A percentile compares a stretch with the other conserved stretches of the same genome.
phyloP scores from a whole-genome alignment of 2,329 filamentous ascomycete species.

The Cladorrhinum sp. region DNA sequence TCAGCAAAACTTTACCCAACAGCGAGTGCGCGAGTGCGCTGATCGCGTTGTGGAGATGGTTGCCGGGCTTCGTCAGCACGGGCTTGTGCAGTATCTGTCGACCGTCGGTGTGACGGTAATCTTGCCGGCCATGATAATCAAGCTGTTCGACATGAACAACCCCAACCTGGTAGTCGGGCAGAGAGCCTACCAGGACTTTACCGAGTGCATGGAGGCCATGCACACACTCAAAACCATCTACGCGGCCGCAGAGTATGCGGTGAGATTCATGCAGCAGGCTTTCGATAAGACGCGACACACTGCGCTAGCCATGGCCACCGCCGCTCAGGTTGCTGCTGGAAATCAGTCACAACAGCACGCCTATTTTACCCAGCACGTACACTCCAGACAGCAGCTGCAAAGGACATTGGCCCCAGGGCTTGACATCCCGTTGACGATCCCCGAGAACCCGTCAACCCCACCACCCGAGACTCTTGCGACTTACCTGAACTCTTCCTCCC shows the following conservation, averaged over 20 bases:
- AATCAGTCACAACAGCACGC: background rate
- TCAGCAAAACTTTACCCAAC: conserved; percentile 76
- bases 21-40: conserved; percentile 79
- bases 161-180: conserved; percentile 67
- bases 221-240: conserved; percentile 85
- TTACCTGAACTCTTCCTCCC: background rate
- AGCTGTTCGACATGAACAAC: conserved; percentile 86
- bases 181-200: conserved; percentile 74
- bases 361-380: background rate
- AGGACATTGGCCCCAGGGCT: background rate
- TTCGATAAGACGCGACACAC: background rate
- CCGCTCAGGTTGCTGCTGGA: background rate
- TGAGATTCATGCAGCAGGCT: conserved; percentile 74
- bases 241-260: conserved; percentile 92
- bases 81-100: conserved; percentile 74
- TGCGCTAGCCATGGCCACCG: background rate
- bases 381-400: background rate
- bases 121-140: conserved; percentile 87
- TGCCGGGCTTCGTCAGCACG: conserved; percentile 66
- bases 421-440: background rate
- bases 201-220: conserved; percentile 92
- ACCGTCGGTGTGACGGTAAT: conserved; percentile 88
- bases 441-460: background rate
- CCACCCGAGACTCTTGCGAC: background rate
- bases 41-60: conserved; percentile 82